Base-by-base conservation (phyloP, 2,329 filamentous ascomycete genomes). In the Metarhizium guizhouense region DNA sequence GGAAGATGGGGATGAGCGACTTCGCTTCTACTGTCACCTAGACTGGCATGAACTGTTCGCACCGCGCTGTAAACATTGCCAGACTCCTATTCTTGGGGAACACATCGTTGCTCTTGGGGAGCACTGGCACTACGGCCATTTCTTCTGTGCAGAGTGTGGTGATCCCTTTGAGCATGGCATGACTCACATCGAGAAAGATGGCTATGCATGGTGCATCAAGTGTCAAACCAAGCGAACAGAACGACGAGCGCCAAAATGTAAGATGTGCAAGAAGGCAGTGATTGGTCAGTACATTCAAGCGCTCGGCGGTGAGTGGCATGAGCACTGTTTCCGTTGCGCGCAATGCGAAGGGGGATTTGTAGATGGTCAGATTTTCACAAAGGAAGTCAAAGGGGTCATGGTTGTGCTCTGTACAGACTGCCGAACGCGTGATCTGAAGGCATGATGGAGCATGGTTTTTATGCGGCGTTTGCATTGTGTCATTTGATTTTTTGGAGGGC, bases 141-240 rank as follows among this genome's bases (percentile, higher is more conserved):
- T 99, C 75, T 99, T 99, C 80, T 99, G 94, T 68, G 94, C 94
- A 47, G 91, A 99, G 77, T 99, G 94, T 68, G 94, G 94, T 62
- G 93, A 99, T 74, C 93, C 94, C 0, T 99, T 99, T 68, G 90
- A 80, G 61, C 77, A 78, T 51, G 82, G 81, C 57, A 81, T 79
- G 73, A 86, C 83, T 49, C 84, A 86, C 65, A 85, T 99, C 55
- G 94, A 99, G 69, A 96, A 96, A 72, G 93, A 97, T 62, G 93
- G 93, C 10, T 97, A 95, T 70, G 94, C 94, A 5, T 99, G 94
- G 92, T 99, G 94, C 72, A 83, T 97, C 50, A 81, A 81, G 25
- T 99, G 94, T 68, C 93, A 97, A 74, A 95, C 92, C 14, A 89
- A 91, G 67, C 84, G 94, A 38, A 96, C 91, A 13, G 90, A 95